A percentile compares a stretch with the other conserved stretches of the same genome.
Conservation (phyloP, 1,284 basidiomycete species). For the Trametes versicolor region DNA sequence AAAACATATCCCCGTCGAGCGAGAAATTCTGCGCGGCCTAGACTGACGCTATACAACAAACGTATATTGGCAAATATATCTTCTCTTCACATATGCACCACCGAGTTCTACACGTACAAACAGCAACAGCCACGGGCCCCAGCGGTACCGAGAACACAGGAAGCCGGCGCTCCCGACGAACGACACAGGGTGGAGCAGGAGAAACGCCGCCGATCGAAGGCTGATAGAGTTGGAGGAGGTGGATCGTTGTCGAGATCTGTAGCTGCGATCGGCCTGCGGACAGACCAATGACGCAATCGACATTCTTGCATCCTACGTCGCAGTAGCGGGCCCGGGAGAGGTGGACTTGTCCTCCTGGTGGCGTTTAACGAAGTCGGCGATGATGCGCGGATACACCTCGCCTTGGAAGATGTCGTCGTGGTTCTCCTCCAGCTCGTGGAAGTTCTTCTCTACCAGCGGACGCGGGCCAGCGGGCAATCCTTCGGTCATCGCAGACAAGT, state of each 20-base stretch:
- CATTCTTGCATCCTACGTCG: neutral
- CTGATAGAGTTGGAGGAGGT: neutral
- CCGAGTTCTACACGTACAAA: too few relatives aligned
- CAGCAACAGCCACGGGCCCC: too few relatives aligned
- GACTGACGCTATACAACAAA: too few relatives aligned
- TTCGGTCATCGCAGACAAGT: constrained; percentile 51
- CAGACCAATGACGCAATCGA: too few relatives aligned
- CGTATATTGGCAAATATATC: neutral
- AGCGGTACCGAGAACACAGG: neutral
- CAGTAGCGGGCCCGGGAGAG: constrained; percentile 1
- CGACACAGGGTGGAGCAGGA: neutral
- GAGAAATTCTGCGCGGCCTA: too few relatives aligned
- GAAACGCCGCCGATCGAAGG: neutral
- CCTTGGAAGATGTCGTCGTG: constrained; percentile 66
- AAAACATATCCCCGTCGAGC: too few relatives aligned
- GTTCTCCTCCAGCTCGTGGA: constrained; percentile 56
- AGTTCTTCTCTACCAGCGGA: constrained; percentile 50
- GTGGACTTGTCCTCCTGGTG: constrained; percentile 5
- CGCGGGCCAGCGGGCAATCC: constrained; percentile 18
- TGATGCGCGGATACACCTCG: constrained; percentile 57
- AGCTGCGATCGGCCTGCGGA: neutral
- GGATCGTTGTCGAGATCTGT: constrained; percentile 7
- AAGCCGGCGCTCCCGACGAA: neutral
- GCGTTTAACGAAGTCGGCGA: constrained; percentile 52
- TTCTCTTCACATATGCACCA: neutral